Base-by-base conservation (phyloP, 441 rosid species). In the Pelargonium fulgidum region DNA sequence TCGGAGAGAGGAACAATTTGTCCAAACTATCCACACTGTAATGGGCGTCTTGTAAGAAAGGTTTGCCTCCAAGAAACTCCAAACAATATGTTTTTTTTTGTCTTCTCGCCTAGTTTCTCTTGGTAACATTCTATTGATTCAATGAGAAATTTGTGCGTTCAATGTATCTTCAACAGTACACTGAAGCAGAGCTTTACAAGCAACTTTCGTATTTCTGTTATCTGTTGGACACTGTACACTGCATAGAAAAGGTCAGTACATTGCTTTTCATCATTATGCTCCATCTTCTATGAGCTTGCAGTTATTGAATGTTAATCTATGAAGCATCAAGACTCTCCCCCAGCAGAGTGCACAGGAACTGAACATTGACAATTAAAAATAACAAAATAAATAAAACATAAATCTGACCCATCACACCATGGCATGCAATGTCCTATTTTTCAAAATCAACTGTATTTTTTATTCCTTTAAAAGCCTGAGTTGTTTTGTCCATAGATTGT, bases 1-100 rank as follows among this genome's bases (percentile, higher is more conserved):
- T 82, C 89, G 17, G 99, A 91, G 73, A 82, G 81, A 17, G 99
- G 99, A 68, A 94, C 98, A 7, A 88, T 89, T 76, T 94, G 98
- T 80, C 93, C 97, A 42, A 91, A 85, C 76, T 89, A 92, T 77
- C 99, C 99, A 45, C 88, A 86, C 68, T 94, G 99, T 69, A 86
- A 85, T 17, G 98, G 98, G 6, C 86, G 76, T 72, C 97, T 94
- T 58, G 66, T 80, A 62, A 80, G 91, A 86, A 87, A 86, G 99
- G 99, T 90, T 66, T 42, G 13, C 36, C 10, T 64, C 66, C 0
- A 14, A 36, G 0, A 58, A 48, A 65, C 8, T 50, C 70, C 33
- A 44, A 47, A 33, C 16, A 13, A 13, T 16, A 50, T 50, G 6
- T 14, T 13, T 5, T 64, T 7, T 59, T 11, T 50, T 61, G 4